Base-by-base conservation (phyloP, 1,284 basidiomycete species). In the Cutaneotrichosporon spelunceum region DNA sequence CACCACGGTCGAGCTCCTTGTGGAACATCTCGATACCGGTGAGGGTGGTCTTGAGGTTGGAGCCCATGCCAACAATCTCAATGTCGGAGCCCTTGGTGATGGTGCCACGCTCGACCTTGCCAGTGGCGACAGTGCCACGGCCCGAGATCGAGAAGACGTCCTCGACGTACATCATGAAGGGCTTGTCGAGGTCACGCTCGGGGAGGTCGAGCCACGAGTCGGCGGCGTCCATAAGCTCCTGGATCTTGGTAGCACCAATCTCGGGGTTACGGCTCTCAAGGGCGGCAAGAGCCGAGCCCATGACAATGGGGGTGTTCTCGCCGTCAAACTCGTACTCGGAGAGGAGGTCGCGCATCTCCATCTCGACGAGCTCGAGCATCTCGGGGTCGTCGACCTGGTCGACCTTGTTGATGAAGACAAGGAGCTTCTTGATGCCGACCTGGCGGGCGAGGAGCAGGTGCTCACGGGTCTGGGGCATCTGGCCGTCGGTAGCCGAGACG, bases 21-120 rank as follows among this genome's bases (percentile, higher is more conserved):
- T 97, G 94, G 88, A 99, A 99, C 91, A 97, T 98, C 81, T 99
- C 95, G 75, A 98, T 93, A 70, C 94, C 94, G 70, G 94, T 99
- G 62, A 99, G 82, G 34, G 89, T 95, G 14, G 95, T 96, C 86
- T 96, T 98, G 80, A 93, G 81, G 64, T 83, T 83, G 60, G 83
- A 81, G 63, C 94, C 95, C 63, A 93, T 83, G 71, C 96, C 96
- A 70, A 99, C 79, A 66, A 99, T 85, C 82, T 99, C 95, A 53
- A 99, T 86, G 80, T 99, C 96, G 70, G 86, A 86, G 71, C 94
- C 93, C 83, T 98, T 99, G 77, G 84, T 85, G 74, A 93, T 90
- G 63, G 88, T 84, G 69, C 96, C 96, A 77, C 96, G 91, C 82
- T 99, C 95, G 61, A 93, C 92, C 85, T 94, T 91, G 67, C 96